A percentile compares a stretch with the other conserved stretches of the same genome.
phyloP scores from a whole-genome alignment of 2,329 filamentous ascomycete species.

The Clarireedia homoeocarpa region DNA sequence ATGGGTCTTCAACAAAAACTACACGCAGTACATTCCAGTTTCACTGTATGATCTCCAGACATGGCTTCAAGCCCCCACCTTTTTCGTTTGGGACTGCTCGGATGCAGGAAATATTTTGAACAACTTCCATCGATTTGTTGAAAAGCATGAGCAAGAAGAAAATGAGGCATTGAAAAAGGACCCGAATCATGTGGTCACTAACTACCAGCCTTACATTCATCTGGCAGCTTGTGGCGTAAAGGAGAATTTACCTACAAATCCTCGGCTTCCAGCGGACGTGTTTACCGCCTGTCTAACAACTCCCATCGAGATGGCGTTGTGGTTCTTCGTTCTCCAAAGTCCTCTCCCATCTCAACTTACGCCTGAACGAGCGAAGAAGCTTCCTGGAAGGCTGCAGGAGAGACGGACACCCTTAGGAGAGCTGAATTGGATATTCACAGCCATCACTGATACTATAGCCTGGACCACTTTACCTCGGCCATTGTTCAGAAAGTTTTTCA shows the following conservation, averaged over 20 bases:
- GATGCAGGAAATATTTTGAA: slow-evolving; percentile 91
- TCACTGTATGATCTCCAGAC: slow-evolving; percentile 91
- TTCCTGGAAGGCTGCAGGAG: slow-evolving; percentile 88
- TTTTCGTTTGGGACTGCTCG: slow-evolving; percentile 97
- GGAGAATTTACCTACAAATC: slow-evolving; percentile 92
- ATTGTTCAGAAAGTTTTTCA: slow-evolving; percentile 92
- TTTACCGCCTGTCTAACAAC: slow-evolving; percentile 96
- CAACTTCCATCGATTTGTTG: slow-evolving; percentile 89
- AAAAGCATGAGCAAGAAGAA: slow-evolving; percentile 91
- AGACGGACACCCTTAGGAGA: slow-evolving; percentile 89
- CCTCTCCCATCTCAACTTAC: slow-evolving; percentile 54
- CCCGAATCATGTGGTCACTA: slow-evolving; percentile 74
- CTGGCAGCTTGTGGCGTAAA: slow-evolving; percentile 84
- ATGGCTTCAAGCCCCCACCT: slow-evolving; percentile 90
- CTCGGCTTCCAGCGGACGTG: slow-evolving; percentile 83
- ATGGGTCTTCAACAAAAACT: slow-evolving; percentile 99
- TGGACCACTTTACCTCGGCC: slow-evolving; percentile 91
- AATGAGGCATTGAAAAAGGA: slow-evolving; percentile 68
- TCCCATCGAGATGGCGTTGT: slow-evolving; percentile 92
- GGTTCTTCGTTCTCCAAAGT: slow-evolving; percentile 94
- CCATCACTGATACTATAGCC: slow-evolving; percentile 96
- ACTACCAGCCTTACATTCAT: slow-evolving; percentile 67
- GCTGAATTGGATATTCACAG: slow-evolving; percentile 98
- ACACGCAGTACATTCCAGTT: slow-evolving; percentile 97
- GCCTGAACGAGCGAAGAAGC: slow-evolving; percentile 76